Conservation (phyloP, 306 rosid species). For the Rubus parviflorus region DNA sequence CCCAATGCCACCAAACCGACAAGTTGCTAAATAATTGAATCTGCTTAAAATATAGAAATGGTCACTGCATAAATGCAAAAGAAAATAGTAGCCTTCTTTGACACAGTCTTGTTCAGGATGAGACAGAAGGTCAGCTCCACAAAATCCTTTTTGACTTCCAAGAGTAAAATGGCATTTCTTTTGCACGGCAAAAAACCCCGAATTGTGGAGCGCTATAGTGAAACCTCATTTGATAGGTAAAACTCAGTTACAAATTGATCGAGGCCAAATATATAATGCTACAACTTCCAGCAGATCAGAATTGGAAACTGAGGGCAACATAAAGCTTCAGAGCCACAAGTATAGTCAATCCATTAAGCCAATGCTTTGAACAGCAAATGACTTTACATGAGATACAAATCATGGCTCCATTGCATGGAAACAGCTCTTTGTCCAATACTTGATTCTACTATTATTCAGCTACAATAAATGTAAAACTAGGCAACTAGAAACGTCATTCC, state of each 20-base stretch:
- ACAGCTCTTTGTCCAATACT: neutral
- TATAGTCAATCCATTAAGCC: neutral
- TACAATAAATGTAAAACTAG: neutral
- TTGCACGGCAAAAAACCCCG: neutral
- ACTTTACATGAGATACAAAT: neutral
- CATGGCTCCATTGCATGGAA: neutral
- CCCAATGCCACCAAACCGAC: neutral
- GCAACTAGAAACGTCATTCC: neutral
- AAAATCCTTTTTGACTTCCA: neutral
- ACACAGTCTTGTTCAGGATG: neutral
- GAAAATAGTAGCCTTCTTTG: neutral
- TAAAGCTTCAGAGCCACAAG: neutral
- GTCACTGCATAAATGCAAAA: neutral
- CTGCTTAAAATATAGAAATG: neutral
- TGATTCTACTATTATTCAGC: neutral
- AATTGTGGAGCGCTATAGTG: neutral
- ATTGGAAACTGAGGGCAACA: neutral
- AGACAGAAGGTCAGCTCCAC: neutral
- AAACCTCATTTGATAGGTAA: neutral
- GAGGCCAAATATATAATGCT: neutral
- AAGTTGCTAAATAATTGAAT: neutral
- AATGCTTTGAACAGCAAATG: neutral
- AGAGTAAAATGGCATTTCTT: neutral
- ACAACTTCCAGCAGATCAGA: conserved; percentile 4
- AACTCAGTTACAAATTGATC: neutral